These are phyloP conservation scores for Solanum pimpinellifolium DNA, from an alignment of 257 asterid species.

Conservation along the genomic window DNA sequence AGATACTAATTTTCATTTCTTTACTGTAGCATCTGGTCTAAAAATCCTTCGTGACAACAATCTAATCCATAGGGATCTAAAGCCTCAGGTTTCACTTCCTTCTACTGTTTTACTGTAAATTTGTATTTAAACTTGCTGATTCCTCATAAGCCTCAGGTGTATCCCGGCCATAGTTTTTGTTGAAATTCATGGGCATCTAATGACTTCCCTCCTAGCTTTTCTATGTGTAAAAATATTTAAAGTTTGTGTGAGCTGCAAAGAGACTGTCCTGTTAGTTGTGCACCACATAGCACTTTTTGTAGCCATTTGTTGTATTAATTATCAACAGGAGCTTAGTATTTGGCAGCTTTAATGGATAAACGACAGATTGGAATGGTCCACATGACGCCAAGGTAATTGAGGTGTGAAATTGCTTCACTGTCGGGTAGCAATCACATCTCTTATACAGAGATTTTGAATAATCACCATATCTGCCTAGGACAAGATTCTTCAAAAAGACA, in stretches of 20 bases:
- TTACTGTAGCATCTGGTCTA: conserved; percentile 70
- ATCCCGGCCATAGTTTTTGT: not conserved
- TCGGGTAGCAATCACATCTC: not conserved
- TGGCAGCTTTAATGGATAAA: not conserved
- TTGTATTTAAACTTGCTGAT: not conserved
- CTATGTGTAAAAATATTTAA: not conserved
- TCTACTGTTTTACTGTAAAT: not conserved
- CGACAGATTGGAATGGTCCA: not conserved
- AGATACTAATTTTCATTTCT: not conserved
- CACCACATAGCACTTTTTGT: not conserved
- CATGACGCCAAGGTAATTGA: not conserved
- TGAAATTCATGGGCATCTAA: not conserved
- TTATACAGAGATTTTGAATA: not conserved
- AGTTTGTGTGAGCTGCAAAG: not conserved
- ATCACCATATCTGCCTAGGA: not conserved
- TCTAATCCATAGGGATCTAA: conserved; percentile 85
- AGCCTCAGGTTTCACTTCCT: conserved; percentile 70
- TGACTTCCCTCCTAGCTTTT: not conserved
- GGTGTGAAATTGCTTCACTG: not conserved
- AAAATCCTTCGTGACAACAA: conserved; percentile 75
- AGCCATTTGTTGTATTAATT: not conserved
- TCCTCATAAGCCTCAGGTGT: not conserved
- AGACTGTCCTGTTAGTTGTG: not conserved
- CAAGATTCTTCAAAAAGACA: not conserved
- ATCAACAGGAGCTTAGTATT: not conserved